Conservation (phyloP, 495 filamentous ascomycete species). For the Jackrogersella multiformis region DNA sequence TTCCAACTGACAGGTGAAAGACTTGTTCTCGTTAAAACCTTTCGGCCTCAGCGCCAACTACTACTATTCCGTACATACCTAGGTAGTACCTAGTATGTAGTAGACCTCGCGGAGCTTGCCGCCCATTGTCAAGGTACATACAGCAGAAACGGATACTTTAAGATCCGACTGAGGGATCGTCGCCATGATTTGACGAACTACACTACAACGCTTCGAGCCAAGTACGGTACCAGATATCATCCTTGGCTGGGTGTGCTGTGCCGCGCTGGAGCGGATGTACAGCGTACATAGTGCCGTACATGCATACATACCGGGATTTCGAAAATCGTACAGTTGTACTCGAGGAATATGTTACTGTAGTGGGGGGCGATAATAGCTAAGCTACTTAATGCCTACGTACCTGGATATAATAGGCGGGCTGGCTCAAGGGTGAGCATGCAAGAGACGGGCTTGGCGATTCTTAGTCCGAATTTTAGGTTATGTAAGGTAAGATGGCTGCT, state of each 20-base stretch:
- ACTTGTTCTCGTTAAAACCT: slow-evolving; percentile 10
- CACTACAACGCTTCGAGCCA: slow-evolving; percentile 25
- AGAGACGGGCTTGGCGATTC: slow-evolving; percentile 44
- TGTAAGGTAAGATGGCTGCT: slow-evolving; percentile 29
- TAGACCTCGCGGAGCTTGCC: slow-evolving; percentile 27
- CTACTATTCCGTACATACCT: not conserved
- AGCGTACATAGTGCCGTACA: slow-evolving; percentile 3
- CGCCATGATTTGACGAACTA: slow-evolving; percentile 26
- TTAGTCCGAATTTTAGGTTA: slow-evolving; percentile 42
- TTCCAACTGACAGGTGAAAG: slow-evolving; percentile 16
- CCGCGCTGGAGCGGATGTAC: slow-evolving; percentile 25
- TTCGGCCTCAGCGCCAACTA: not conserved
- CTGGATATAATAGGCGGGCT: slow-evolving; percentile 27
- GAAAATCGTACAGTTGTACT: slow-evolving; percentile 25
- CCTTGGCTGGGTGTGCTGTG: slow-evolving; percentile 21
- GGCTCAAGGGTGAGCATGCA: slow-evolving; percentile 33
- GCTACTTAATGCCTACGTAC: slow-evolving; percentile 30
- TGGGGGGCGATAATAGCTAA: slow-evolving; percentile 29
- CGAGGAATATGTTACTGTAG: slow-evolving; percentile 22
- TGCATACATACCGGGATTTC: not conserved
- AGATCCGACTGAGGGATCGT: slow-evolving; percentile 38
- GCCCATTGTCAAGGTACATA: too few species aligned
- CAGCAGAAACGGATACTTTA: slow-evolving; percentile 27
- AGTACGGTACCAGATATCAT: slow-evolving; percentile 20
- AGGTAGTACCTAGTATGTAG: not conserved